A percentile compares a stretch with the other conserved stretches of the same genome.
These are phyloP conservation scores for Phytophthora parvispora DNA, from an alignment of 352 stramenopile genomes.

Conservation along the genomic window DNA sequence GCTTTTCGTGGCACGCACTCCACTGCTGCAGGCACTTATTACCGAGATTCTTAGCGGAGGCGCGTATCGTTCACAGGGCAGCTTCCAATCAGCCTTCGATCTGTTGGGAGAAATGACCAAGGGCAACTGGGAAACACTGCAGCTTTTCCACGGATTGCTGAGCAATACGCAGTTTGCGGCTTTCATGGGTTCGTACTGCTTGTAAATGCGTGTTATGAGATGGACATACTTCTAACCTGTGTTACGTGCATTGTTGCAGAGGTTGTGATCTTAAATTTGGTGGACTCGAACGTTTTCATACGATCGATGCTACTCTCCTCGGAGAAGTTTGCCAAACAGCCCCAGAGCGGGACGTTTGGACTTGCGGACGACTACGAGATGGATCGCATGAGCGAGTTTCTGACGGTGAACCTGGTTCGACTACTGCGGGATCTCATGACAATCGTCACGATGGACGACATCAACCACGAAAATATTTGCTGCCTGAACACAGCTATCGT, in stretches of 20 bases:
- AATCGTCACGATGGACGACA: conserved; percentile 95
- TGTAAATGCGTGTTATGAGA: too few relatives aligned
- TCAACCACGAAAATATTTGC: conserved; percentile 99
- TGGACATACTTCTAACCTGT: background rate
- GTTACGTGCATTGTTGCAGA: conserved; percentile 48
- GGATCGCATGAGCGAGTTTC: conserved; percentile 89
- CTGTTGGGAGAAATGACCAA: conserved; percentile 97
- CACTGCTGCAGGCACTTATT: conserved; percentile 90
- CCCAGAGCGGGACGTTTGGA: conserved; percentile 47
- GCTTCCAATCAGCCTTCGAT: conserved; percentile 97
- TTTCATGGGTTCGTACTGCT: conserved; percentile 86
- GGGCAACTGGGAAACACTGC: conserved; percentile 92
- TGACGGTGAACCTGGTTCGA: conserved; percentile 89
- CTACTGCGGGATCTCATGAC: conserved; percentile 96
- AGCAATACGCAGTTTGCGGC: conserved; percentile 90
- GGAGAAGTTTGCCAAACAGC: conserved; percentile 71
- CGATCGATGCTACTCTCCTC: conserved; percentile 91
- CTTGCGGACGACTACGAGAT: conserved; percentile 68
- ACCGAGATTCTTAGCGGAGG: conserved; percentile 89
- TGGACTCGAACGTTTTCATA: conserved; percentile 98
- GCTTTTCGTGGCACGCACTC: conserved; percentile 91
- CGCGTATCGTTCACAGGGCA: conserved; percentile 90
- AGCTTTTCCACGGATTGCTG: conserved; percentile 90
- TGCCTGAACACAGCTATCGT: conserved; percentile 98
- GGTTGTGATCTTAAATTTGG: conserved; percentile 94